Evolutionary conservation across 208 protist species (phyloP), one percentile per base, ranked within the genome.

Genomic region (Trypanosoma mega): DNA sequence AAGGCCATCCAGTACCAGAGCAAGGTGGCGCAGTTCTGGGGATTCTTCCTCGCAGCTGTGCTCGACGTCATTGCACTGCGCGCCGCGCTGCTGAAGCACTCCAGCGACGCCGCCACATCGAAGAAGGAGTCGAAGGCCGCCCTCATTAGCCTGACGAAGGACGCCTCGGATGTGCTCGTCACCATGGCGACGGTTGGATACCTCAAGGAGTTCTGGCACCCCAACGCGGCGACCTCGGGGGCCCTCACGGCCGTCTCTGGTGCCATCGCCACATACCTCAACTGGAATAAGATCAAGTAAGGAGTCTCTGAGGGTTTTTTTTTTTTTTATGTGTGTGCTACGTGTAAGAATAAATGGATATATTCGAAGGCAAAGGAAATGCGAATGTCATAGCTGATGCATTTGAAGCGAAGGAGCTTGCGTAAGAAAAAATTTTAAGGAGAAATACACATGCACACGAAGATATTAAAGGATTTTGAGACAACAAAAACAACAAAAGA

Each of bases 11-110:
- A 79, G 45, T 76, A 74, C 63, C 66, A 66, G 63, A 74, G 80
- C 18, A 94, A 94, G 76, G 68, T 87, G 9, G 88, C 83, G 1
- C 91, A 96, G 80, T 96, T 96, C 85, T 96, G 85, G 86, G 88
- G 87, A 55, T 96, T 92, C 78, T 83, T 96, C 68, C 68, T 93
- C 33, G 87, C 87, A n/a, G 72, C 76, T 37, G 84, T 91, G 37
- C 82, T 96, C 34, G 87, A 96, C 68, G 59, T 93, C 51, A 65
- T 93, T 47, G 78, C 84, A 16, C 61, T 96, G 8, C 74, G 66
- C 30, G 69, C 55, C 41, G 82, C 78, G 33, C 71, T 90, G 29
- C 49, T 72, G 58, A 88, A 84, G 78, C 74, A 76, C 58, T 46
- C 54, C 11, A 63, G 68, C 18, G 86, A 93, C 27, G 62, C 63